A percentile compares a stretch with the other conserved stretches of the same genome.
phyloP scores from a whole-genome alignment of 2,329 filamentous ascomycete genomes.

The Penicillium aurantiogriseum region DNA sequence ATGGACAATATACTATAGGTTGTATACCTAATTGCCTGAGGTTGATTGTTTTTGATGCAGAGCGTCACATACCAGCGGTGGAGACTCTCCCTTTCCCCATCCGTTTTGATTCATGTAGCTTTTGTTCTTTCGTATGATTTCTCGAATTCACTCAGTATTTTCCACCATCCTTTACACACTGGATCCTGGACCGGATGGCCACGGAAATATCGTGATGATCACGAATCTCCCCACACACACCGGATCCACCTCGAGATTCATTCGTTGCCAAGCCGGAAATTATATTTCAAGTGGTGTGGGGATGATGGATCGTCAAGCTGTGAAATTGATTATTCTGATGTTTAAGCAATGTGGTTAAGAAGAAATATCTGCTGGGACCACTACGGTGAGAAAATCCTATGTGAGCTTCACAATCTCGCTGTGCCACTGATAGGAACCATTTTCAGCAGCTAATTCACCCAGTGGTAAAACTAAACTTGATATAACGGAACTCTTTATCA shows the following conservation, averaged over 20 bases:
- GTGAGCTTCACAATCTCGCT: neutral
- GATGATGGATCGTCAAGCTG: too few relatives aligned
- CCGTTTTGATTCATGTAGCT: neutral
- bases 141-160: neutral
- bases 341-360: neutral
- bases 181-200: too few relatives aligned
- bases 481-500: too few relatives aligned
- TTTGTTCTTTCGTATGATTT: neutral
- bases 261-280: too few relatives aligned
- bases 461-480: too few relatives aligned
- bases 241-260: neutral
- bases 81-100: neutral
- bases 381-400: neutral
- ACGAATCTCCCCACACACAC: neutral
- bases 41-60: neutral
- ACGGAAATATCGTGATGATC: too few relatives aligned
- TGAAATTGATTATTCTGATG: neutral
- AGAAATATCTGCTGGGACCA: neutral
- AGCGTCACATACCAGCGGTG: neutral
- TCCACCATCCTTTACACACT: neutral
- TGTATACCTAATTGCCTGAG: neutral
- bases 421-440: neutral
- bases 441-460: neutral
- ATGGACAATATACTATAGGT: neutral
- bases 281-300: too few relatives aligned